Percentiles rank a stretch among this genome's conserved stretches.
These are phyloP conservation scores for Thalassiosira pacifica DNA, from an alignment of 352 stramenopile species.

Conservation along the genomic window DNA sequence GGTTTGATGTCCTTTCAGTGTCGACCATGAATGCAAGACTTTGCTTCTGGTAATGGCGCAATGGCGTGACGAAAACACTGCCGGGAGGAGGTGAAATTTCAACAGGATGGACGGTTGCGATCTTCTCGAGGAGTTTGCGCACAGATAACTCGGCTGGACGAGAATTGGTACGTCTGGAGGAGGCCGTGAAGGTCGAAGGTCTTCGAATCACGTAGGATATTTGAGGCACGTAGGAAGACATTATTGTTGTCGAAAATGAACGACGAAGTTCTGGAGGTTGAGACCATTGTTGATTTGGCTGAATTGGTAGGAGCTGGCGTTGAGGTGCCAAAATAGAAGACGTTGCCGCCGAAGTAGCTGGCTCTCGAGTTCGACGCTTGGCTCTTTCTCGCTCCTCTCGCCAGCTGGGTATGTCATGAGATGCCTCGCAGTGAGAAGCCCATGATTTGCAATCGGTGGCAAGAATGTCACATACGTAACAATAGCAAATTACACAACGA, in stretches of 20 bases:
- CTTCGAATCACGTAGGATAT: too few species aligned
- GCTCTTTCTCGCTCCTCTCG: slow-evolving; percentile 12
- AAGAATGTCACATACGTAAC: slow-evolving; percentile 54
- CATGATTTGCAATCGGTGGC: slow-evolving; percentile 30
- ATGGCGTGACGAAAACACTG: slow-evolving; percentile 7
- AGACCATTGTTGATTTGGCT: too few species aligned
- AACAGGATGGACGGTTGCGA: slow-evolving; percentile 43
- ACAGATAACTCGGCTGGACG: slow-evolving; percentile 20
- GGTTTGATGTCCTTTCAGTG: slow-evolving; percentile 28
- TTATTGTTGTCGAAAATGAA: too few species aligned
- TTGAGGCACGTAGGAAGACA: too few species aligned
- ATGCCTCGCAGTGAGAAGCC: slow-evolving; percentile 8
- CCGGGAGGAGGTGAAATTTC: slow-evolving; percentile 22
- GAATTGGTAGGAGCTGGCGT: neutral
- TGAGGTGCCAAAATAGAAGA: neutral
- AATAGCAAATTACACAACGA: slow-evolving; percentile 43
- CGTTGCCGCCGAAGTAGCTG: neutral
- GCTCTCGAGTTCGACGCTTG: slow-evolving; percentile 13
- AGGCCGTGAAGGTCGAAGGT: too few species aligned
- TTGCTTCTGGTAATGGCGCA: slow-evolving; percentile 56
- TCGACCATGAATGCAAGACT: slow-evolving; percentile 54
- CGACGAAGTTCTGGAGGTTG: neutral
- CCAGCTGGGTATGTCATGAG: slow-evolving; percentile 12
- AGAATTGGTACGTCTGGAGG: neutral
- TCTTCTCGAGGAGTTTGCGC: slow-evolving; percentile 31